Conservation (phyloP, 1,284 basidiomycete genomes). For the Exobasidium rhododendri region DNA sequence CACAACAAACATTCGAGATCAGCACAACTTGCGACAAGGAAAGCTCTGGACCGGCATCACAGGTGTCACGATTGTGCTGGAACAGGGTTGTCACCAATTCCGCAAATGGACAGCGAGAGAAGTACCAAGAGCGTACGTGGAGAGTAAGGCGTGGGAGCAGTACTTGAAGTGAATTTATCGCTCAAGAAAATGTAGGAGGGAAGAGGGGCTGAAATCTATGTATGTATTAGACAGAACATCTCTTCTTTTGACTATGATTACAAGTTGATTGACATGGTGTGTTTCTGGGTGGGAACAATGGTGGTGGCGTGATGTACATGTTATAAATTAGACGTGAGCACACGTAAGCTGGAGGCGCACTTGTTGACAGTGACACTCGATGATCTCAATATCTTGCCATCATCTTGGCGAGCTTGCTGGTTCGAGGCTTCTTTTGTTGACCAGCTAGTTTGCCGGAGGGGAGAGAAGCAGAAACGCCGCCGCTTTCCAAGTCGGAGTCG, state of each 20-base stretch:
- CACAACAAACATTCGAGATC: slow-evolving; percentile 9
- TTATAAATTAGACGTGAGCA: too few relatives aligned
- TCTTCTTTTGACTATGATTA: too few relatives aligned
- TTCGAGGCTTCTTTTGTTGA: background rate
- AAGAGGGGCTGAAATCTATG: too few relatives aligned
- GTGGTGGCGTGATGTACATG: too few relatives aligned
- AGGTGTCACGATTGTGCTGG: slow-evolving; percentile 48
- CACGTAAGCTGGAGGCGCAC: too few relatives aligned
- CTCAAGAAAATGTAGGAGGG: too few relatives aligned
- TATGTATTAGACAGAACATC: too few relatives aligned
- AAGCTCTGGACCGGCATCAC: slow-evolving; percentile 40
- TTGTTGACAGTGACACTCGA: too few relatives aligned
- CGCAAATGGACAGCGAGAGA: slow-evolving; percentile 43
- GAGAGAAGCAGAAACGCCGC: slow-evolving; percentile 48
- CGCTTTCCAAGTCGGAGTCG: slow-evolving; percentile 46
- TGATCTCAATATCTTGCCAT: too few relatives aligned
- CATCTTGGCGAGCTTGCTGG: background rate
- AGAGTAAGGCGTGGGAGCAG: slow-evolving; percentile 31
- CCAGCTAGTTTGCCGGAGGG: slow-evolving; percentile 41
- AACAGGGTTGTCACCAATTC: slow-evolving; percentile 52
- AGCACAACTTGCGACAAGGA: slow-evolving; percentile 19
- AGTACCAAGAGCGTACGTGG: slow-evolving; percentile 36
- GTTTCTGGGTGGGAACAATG: too few relatives aligned
- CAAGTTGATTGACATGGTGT: too few relatives aligned
- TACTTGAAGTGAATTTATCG: slow-evolving; percentile 21